These are phyloP conservation scores for Physaria fendleri DNA, from an alignment of 345 rosid species.

Conservation along the genomic window DNA sequence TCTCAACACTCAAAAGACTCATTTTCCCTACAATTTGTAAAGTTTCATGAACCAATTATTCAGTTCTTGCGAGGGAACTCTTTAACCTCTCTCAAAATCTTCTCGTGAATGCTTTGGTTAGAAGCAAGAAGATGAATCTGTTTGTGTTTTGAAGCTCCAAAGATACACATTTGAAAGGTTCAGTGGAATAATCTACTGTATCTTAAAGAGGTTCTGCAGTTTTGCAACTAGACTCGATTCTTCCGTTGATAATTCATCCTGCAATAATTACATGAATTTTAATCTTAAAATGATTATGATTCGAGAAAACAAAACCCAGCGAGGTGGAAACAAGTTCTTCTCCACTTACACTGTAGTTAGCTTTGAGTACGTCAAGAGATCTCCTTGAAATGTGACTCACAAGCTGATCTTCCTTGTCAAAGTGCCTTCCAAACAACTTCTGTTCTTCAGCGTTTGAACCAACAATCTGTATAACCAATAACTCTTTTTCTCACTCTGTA, in stretches of 20 bases:
- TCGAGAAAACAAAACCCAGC: neutral
- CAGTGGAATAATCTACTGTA: slow-evolving; percentile 33
- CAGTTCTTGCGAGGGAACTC: slow-evolving; percentile 19
- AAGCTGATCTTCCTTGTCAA: slow-evolving; percentile 77
- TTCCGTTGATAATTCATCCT: slow-evolving; percentile 66
- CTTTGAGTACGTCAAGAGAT: slow-evolving; percentile 78
- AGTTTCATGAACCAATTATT: slow-evolving; percentile 16
- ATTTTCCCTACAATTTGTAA: slow-evolving; percentile 22
- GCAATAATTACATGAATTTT: slow-evolving; percentile 1
- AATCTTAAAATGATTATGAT: neutral
- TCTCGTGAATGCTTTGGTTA: neutral
- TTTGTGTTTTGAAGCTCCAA: slow-evolving; percentile 8
- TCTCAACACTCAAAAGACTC: slow-evolving; percentile 11
- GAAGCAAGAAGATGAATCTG: slow-evolving; percentile 6
- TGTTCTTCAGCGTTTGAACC: slow-evolving; percentile 76
- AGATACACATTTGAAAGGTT: slow-evolving; percentile 6
- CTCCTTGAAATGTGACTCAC: slow-evolving; percentile 82
- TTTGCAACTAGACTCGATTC: slow-evolving; percentile 81
- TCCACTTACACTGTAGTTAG: slow-evolving; percentile 64
- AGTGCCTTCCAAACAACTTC: slow-evolving; percentile 88
- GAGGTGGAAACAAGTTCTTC: neutral
- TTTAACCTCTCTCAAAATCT: slow-evolving; percentile 18
- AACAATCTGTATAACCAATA: slow-evolving; percentile 42
- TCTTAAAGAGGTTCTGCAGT: slow-evolving; percentile 71
- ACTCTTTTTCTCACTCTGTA: neutral